These are phyloP conservation scores for Trichosporon ovoides DNA, from an alignment of 1,284 basidiomycete species.

Conservation along the genomic window DNA sequence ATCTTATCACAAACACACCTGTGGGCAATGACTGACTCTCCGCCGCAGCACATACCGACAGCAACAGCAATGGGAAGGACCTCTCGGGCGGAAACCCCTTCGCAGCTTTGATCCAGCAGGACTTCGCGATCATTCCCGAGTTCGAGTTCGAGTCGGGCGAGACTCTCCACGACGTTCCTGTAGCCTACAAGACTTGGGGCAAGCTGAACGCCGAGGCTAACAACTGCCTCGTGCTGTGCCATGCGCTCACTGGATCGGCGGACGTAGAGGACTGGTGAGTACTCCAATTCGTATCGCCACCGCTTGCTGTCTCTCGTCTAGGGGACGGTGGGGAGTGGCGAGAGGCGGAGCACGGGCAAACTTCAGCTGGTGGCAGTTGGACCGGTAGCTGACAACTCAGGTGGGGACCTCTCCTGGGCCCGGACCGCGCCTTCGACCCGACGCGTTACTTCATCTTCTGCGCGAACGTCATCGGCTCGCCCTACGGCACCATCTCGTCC, in stretches of 20 bases:
- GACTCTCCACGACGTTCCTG: conserved; percentile 67
- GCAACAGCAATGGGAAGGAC: no score
- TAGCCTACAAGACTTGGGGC: conserved; percentile 98
- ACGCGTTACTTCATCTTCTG: conserved; percentile 90
- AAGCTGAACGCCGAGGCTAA: conserved; percentile 66
- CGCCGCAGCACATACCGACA: no score
- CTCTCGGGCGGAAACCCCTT: conserved; percentile 29
- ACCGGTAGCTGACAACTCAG: conserved; percentile 53
- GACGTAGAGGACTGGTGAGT: conserved; percentile 91
- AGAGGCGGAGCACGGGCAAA: no score
- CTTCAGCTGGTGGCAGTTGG: no score
- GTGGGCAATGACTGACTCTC: neutral
- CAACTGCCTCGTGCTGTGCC: conserved; percentile 95
- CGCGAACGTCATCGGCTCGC: conserved; percentile 86
- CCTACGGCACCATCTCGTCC: conserved; percentile 89
- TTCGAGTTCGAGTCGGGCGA: conserved; percentile 82
- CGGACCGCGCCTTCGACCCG: conserved; percentile 83
- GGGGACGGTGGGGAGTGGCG: no score
- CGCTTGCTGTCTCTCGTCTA: no score
- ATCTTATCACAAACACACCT: no score
- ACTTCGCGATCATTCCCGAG: conserved; percentile 59
- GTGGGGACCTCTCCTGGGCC: conserved; percentile 96
- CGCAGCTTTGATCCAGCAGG: conserved; percentile 61
- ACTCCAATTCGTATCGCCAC: no score
- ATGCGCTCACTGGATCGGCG: conserved; percentile 93